Evolutionary conservation across 2,329 filamentous ascomycete species (phyloP), one percentile per base, ranked within the genome.

Genomic region (Cadophora sp.): DNA sequence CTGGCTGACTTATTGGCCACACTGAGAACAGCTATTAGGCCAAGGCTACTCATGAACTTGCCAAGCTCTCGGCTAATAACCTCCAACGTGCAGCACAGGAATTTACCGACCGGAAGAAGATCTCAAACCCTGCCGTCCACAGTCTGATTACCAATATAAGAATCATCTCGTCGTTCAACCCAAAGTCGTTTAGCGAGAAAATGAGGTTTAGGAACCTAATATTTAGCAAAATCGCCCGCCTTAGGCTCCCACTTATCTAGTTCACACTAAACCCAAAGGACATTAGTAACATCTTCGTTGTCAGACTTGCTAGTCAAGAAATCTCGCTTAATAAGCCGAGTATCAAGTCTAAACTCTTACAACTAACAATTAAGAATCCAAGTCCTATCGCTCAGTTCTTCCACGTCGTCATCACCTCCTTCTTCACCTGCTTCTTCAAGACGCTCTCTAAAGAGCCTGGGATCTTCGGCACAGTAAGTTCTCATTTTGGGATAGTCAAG

Each of bases 161-260:
- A 27, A 67, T 67, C 30, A 67, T 67, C 20, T 67, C 66, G 27
- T 67, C 56, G n/a, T 65, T 67, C 41, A 67, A 67, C 20, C 66
- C 48, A 56, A 58, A 67, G 47, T 67, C 56, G 8, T 67, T 65
- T 65, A 48, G 62, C 22, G 55, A 67, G 62, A 67, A 67, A 36
- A 65, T 66, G 39, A 66, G 41, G 27, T 59, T 62, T 36, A 48
- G 59, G 64, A 66, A 66, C 27, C 36, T 66, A 8, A 66, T 66
- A 41, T 66, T 66, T 39, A 22, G 50, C 1, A 66, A 66, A 39
- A 66, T 66, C 39, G 56, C 45, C 45, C 43, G 55, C 45, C 47
- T 67, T 53, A 36, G 62, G 20, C 14, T 67, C 41, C 56, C 56
- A 56, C 62, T 67, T 50, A 55, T 66, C 5, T 68, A 24, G 63